Conservation (phyloP, 345 rosid species). For the Anacardium occidentale region DNA sequence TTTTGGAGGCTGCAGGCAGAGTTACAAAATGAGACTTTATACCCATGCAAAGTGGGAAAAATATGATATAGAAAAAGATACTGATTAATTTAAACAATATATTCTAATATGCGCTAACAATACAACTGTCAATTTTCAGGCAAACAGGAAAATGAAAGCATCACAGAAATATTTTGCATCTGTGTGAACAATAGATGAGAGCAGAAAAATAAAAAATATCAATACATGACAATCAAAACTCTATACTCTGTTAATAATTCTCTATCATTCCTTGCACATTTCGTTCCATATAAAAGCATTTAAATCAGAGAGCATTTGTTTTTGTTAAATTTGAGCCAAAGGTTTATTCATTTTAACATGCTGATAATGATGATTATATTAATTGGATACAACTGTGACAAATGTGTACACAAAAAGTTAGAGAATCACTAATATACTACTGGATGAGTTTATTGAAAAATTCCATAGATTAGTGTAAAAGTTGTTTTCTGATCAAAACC, state of each 20-base stretch:
- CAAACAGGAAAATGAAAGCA: not conserved
- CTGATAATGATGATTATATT: not conserved
- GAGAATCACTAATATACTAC: not conserved
- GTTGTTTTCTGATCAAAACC: not conserved
- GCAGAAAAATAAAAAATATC: not conserved
- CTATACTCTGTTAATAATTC: not conserved
- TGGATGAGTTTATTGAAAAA: not conserved
- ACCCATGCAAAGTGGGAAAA: not conserved
- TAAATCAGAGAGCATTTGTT: not conserved
- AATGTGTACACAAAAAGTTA: not conserved
- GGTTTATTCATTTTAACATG: not conserved
- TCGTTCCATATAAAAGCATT: not conserved
- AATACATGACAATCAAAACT: not conserved
- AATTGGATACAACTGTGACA: not conserved
- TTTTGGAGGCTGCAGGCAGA: conserved; percentile 68
- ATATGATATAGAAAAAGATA: not conserved
- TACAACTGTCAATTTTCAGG: not conserved
- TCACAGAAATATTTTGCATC: not conserved
- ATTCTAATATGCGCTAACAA: not conserved
- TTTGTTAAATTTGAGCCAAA: not conserved
- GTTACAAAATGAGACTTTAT: conserved; percentile 18
- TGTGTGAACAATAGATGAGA: not conserved
- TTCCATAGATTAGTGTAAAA: not conserved
- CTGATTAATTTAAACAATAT: not conserved
- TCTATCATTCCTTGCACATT: not conserved